Percentiles rank a stretch among this genome's conserved stretches.
phyloP scores from a whole-genome alignment of 352 stramenopile species.

The Pythium rhizo-oryzae region DNA sequence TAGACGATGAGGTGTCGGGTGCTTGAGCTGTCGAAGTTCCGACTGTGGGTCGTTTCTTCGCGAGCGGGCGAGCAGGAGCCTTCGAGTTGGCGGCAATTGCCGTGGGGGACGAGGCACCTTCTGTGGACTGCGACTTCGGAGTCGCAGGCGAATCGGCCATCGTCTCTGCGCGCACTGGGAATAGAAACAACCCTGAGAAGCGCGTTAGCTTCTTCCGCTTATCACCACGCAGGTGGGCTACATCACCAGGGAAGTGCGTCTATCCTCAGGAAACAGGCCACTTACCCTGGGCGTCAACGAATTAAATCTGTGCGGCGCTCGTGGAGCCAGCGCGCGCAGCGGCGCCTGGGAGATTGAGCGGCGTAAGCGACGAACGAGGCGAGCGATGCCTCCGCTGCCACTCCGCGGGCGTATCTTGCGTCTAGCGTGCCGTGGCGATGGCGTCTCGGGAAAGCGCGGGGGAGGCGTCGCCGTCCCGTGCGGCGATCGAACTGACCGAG shows the following conservation, averaged over 20 bases:
- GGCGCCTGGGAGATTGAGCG: no score
- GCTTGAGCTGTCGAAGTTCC: not conserved
- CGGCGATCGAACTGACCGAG: conserved; percentile 14
- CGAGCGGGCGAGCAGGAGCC: conserved; percentile 39
- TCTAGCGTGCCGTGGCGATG: not conserved
- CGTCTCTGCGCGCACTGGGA: not conserved
- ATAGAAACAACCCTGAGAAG: not conserved
- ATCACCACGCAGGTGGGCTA: not conserved
- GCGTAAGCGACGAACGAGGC: not conserved
- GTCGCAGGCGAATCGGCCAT: conserved; percentile 22
- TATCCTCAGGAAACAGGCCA: not conserved
- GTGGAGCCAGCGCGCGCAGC: no score
- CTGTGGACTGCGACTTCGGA: conserved; percentile 7
- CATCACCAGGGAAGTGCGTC: no score
- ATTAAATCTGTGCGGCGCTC: not conserved
- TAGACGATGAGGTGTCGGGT: conserved; percentile 1
- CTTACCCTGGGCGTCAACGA: not conserved
- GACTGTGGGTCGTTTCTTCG: conserved; percentile 43
- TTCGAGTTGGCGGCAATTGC: conserved; percentile 42
- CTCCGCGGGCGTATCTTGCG: not conserved
- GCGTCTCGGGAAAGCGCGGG: conserved; percentile 4
- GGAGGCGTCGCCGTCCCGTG: conserved; percentile 1
- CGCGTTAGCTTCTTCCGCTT: not conserved
- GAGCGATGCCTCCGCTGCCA: not conserved
- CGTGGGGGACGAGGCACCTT: conserved; percentile 30